Evolutionary conservation across 805 yeast species (phyloP).

Genomic region (Dipodascopsis uninucleata): DNA sequence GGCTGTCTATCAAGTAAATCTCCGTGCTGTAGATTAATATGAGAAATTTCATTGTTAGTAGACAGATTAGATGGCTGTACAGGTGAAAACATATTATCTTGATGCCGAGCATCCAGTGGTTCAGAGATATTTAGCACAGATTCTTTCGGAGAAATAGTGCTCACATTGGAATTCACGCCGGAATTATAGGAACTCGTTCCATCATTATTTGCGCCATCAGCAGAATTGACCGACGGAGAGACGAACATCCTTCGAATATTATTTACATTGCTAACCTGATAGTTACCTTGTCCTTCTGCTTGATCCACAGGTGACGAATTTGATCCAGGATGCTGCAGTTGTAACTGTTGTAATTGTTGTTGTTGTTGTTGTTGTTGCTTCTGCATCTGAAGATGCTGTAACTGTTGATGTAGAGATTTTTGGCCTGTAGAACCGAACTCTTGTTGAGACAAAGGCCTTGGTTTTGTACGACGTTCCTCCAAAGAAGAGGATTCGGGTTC

Average conservation of each 20-base stretch:
- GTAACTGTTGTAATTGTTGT: constrained; percentile 17
- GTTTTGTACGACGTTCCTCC: no score
- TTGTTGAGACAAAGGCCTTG: no score
- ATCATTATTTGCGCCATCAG: no score
- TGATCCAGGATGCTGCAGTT: constrained; percentile 8
- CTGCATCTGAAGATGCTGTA: constrained; percentile 15
- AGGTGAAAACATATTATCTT: not conserved
- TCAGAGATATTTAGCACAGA: constrained; percentile 20
- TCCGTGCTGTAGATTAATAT: not conserved
- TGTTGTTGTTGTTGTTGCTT: constrained; percentile 24
- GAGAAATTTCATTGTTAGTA: not conserved
- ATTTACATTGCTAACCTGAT: no score
- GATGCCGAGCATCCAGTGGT: not conserved
- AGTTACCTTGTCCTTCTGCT: not conserved
- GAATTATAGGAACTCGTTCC: no score
- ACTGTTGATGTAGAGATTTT: constrained; percentile 9
- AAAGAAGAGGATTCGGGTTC: no score
- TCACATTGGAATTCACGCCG: no score
- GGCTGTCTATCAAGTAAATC: not conserved
- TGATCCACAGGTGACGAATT: constrained; percentile 2
- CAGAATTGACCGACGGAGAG: no score
- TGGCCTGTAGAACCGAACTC: constrained; percentile 1
- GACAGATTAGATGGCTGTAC: no score
- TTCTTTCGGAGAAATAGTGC: constrained; percentile 26
- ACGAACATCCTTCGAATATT: no score